Evolutionary conservation across 352 stramenopile species (phyloP), one percentile per base, ranked within the genome.

Genomic region (Globisporangium perplexum): DNA sequence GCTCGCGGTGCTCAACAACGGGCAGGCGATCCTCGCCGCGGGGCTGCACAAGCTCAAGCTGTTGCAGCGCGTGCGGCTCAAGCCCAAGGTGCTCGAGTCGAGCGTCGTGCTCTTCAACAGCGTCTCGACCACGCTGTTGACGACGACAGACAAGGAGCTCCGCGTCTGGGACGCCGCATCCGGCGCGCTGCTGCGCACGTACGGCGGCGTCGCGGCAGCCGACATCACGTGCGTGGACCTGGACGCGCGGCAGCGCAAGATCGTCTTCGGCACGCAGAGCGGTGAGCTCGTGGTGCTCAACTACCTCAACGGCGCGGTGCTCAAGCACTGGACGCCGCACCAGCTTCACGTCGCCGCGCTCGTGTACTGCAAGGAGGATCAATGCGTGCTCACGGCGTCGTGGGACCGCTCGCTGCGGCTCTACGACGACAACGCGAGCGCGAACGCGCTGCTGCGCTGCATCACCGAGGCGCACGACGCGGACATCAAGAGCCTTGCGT

Each of bases 401-500:
- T 90, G 79, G 82, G 82, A 93, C 33, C 76, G 76, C 17, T 88
- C 79, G 7, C 46, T 93, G 8, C 68, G 79, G 1, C 51, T 93
- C 15, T 90, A 90, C 41, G 77, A 93, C 60, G 82, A 90, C 38
- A 75, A 86, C 33, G 64, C 65, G 42, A 60, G 36, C 45, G 52
- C 57, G n/a, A 90, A 87, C 39, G 57, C 69, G 6, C 57, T 93
- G 23, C 55, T 93, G 24, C 69, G 82, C 0, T 88, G 77, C 42
- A 68, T 90, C 23, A 80, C 72, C 0, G 76, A 90, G 24, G 82
- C 79, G 0, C 82, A 93, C 26, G 77, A 89, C 23, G 70, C 63
- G 3, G 82, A 93, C 33, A 90, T 93, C 59, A 88, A 88, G 60
- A 83, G 75, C 47, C 59, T 93, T 14, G 73, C 79, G 1, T 93